A percentile compares a stretch with the other conserved stretches of the same genome.
Evolutionary conservation across 768 basidiomycete genomes (phyloP).

Genomic region (Termitomyces heimii): DNA sequence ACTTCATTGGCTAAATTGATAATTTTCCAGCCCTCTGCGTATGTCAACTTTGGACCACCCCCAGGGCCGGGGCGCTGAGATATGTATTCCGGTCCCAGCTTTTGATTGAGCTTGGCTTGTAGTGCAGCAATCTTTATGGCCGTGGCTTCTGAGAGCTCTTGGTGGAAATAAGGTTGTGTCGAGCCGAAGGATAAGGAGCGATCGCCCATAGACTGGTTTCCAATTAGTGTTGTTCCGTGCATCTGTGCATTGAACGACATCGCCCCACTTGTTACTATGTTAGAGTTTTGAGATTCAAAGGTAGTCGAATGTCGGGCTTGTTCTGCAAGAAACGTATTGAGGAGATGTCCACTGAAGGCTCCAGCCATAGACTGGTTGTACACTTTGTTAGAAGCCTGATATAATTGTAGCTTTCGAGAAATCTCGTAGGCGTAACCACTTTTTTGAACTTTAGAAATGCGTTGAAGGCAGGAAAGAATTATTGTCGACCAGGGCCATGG

Average conservation of each 20-base stretch:
- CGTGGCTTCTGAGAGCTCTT: conserved; percentile 53
- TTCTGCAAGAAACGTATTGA: conserved; percentile 39
- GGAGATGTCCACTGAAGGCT: conserved; percentile 52
- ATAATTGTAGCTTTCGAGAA: not conserved
- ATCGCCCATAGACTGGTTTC: conserved; percentile 18
- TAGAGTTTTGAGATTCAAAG: conserved; percentile 16
- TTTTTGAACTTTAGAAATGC: not conserved
- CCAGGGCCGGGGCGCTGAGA: conserved; percentile 86
- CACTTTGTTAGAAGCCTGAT: too few relatives aligned
- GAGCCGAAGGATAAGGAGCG: conserved; percentile 21
- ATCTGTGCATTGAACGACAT: conserved; percentile 58
- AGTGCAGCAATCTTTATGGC: conserved; percentile 62
- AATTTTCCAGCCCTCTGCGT: conserved; percentile 96
- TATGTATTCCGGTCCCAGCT: conserved; percentile 92
- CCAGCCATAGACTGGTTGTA: conserved; percentile 41
- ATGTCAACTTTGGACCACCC: conserved; percentile 83
- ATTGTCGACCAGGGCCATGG: not conserved
- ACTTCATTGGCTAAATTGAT: conserved; percentile 98
- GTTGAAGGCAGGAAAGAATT: not conserved
- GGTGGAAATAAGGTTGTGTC: conserved; percentile 23
- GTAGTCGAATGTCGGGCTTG: conserved; percentile 14
- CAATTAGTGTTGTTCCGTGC: conserved; percentile 39
- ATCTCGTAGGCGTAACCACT: not conserved
- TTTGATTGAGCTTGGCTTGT: conserved; percentile 78
- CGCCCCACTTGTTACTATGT: conserved; percentile 43